Evolutionary conservation across 2,329 filamentous ascomycete genomes (phyloP).

Genomic region (Alternaria panax): DNA sequence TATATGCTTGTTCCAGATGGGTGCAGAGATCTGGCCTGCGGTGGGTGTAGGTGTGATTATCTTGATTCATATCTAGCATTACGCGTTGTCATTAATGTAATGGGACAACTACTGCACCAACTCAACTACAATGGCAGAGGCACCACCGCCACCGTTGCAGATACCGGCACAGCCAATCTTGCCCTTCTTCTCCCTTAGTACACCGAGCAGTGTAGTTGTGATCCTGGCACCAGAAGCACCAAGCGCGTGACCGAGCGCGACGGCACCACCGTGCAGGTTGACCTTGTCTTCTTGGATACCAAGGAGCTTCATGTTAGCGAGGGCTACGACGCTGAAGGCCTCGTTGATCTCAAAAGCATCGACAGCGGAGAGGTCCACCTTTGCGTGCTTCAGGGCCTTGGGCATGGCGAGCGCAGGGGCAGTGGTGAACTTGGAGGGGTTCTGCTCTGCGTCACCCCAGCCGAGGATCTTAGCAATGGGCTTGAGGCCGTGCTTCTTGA

Average conservation of each 20-base stretch:
- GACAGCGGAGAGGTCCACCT: conserved; percentile 76
- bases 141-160: conserved; percentile 97
- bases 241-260: conserved; percentile 93
- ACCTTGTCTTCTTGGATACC: conserved; percentile 82
- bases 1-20: not conserved
- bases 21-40: not conserved
- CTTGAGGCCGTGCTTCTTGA: conserved; percentile 89
- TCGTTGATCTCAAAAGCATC: conserved; percentile 99
- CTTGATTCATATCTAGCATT: conserved; percentile 13
- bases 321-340: conserved; percentile 94
- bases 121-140: conserved; percentile 92
- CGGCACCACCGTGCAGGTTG: conserved; percentile 93
- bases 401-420: conserved; percentile 92
- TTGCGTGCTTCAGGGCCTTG: conserved; percentile 95
- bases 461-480: conserved; percentile 96
- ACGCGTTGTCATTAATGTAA: conserved; percentile 10
- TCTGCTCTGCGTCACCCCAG: conserved; percentile 93
- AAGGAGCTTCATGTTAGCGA: conserved; percentile 95
- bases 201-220: conserved; percentile 85
- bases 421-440: conserved; percentile 94
- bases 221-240: conserved; percentile 95
- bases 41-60: not conserved
- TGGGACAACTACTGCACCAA: conserved; percentile 42
- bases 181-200: conserved; percentile 87
- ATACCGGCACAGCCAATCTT: conserved; percentile 95